These are phyloP conservation scores for Pulveroboletus sp. DNA, from an alignment of 768 basidiomycete genomes.

Conservation along the genomic window DNA sequence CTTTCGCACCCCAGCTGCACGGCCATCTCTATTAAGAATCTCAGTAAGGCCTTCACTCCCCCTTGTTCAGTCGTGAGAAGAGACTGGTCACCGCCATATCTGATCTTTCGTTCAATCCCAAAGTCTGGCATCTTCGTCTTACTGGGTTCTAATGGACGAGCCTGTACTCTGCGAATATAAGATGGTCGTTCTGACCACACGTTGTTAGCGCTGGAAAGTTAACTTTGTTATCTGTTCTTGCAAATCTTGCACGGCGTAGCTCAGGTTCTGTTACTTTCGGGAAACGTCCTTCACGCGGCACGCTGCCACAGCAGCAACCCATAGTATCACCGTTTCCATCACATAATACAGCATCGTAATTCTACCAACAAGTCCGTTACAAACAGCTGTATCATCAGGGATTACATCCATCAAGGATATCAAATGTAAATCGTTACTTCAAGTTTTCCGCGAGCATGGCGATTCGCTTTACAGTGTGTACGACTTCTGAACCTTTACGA, in stretches of 20 bases:
- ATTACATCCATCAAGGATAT: conserved; percentile 26
- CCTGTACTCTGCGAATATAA: background rate
- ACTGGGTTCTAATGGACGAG: conserved; percentile 67
- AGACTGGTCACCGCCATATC: conserved; percentile 57
- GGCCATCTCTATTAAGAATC: conserved; percentile 61
- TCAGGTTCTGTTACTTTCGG: conserved; percentile 56
- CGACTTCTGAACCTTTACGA: conserved; percentile 72
- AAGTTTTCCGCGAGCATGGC: conserved; percentile 25
- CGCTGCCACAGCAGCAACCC: conserved; percentile 32
- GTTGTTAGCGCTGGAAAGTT: conserved; percentile 69
- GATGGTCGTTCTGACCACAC: background rate
- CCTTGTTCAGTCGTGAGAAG: conserved; percentile 46
- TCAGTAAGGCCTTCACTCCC: conserved; percentile 56
- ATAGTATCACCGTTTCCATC: background rate
- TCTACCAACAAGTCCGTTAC: conserved; percentile 9
- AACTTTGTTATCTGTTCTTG: conserved; percentile 66
- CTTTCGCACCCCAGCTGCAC: conserved; percentile 36
- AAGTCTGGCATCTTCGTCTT: conserved; percentile 75
- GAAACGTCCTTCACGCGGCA: conserved; percentile 56
- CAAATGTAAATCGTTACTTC: conserved; percentile 27
- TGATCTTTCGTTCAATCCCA: conserved; percentile 67
- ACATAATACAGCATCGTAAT: conserved; percentile 11
- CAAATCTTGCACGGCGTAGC: conserved; percentile 56
- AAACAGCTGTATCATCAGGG: conserved; percentile 8
- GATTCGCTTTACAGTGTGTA: conserved; percentile 78